A percentile compares a stretch with the other conserved stretches of the same genome.
Evolutionary conservation across 495 filamentous ascomycete genomes (phyloP).

Genomic region (Achaetomiella virescens): DNA sequence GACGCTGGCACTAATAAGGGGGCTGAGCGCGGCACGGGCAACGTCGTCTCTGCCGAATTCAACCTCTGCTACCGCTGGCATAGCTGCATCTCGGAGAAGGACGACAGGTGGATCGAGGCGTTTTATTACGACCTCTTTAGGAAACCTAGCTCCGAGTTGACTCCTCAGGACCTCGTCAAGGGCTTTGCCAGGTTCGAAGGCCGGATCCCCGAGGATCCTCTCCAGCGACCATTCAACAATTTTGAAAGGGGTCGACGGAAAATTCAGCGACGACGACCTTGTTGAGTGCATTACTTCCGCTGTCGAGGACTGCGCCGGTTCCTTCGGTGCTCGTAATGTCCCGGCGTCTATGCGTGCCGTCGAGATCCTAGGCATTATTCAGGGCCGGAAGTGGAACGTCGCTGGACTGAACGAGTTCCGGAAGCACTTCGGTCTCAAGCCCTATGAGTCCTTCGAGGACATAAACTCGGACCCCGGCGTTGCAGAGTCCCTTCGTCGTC

Average conservation of each 20-base stretch:
- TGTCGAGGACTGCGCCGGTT: slow-evolving; percentile 58
- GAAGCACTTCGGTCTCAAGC: slow-evolving; percentile 67
- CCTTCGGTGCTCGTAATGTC: slow-evolving; percentile 67
- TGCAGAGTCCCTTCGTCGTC: slow-evolving; percentile 60
- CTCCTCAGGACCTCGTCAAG: slow-evolving; percentile 49
- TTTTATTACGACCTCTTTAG: slow-evolving; percentile 58
- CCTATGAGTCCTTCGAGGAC: slow-evolving; percentile 72
- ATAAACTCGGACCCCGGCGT: slow-evolving; percentile 79
- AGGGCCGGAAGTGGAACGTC: slow-evolving; percentile 75
- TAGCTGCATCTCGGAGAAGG: slow-evolving; percentile 63
- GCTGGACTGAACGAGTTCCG: slow-evolving; percentile 85
- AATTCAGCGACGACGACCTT: slow-evolving; percentile 60
- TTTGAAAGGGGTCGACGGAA: slow-evolving; percentile 57
- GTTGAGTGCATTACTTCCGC: slow-evolving; percentile 61
- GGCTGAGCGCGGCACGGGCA: slow-evolving; percentile 54
- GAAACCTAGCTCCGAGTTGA: slow-evolving; percentile 46
- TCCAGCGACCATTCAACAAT: slow-evolving; percentile 56
- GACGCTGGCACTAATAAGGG: slow-evolving; percentile 52
- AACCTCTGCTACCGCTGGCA: slow-evolving; percentile 69
- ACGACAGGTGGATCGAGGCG: slow-evolving; percentile 68
- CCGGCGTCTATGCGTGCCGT: slow-evolving; percentile 65
- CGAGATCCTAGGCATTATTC: slow-evolving; percentile 81
- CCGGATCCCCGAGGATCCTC: slow-evolving; percentile 55
- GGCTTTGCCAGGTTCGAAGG: slow-evolving; percentile 57
- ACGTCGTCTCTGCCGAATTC: slow-evolving; percentile 74